Base-by-base conservation (phyloP, 106 monocot genomes). In the Iris macrosiphon region DNA sequence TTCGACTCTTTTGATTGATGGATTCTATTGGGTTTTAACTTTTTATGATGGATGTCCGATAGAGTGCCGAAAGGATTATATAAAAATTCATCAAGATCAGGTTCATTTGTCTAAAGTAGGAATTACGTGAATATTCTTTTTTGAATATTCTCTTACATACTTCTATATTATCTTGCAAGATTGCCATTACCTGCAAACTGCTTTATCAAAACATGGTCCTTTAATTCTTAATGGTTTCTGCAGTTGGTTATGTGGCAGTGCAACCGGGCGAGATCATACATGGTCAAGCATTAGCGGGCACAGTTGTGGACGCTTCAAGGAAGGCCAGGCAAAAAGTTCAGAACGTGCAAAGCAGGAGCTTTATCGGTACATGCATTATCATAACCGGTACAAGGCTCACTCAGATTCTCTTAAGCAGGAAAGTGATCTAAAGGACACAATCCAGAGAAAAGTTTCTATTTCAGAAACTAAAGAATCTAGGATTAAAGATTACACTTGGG, bases 171-270 rank as follows among this genome's bases (percentile, higher is more conserved):
- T n/a, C n/a, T n/a, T n/a, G n/a, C n/a, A n/a, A n/a, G n/a, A n/a
- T n/a, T n/a, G n/a, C n/a, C n/a, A n/a, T n/a, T n/a, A n/a, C n/a
- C n/a, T n/a, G n/a, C n/a, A n/a, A n/a, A n/a, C n/a, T n/a, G n/a
- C n/a, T n/a, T n/a, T n/a, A n/a, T n/a, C n/a, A n/a, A n/a, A n/a
- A n/a, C n/a, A n/a, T n/a, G n/a, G n/a, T n/a, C n/a, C n/a, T n/a
- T n/a, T n/a, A n/a, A n/a, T n/a, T n/a, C n/a, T n/a, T n/a, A n/a
- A n/a, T n/a, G n/a, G n/a, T n/a, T n/a, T n/a, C n/a, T 65, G 14
- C 77, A 91, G 90, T 61, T 91, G 90, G 90, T 40, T 91, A 41
- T 91, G 90, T 73, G 90, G 78, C 30, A 78, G 45, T 63, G 75
- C 90, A 28, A 85, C 84, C 11, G 90, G 90, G 14, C 71, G 78